phyloP scores from a whole-genome alignment of 768 basidiomycete species.

The Hysterangium stoloniferum region DNA sequence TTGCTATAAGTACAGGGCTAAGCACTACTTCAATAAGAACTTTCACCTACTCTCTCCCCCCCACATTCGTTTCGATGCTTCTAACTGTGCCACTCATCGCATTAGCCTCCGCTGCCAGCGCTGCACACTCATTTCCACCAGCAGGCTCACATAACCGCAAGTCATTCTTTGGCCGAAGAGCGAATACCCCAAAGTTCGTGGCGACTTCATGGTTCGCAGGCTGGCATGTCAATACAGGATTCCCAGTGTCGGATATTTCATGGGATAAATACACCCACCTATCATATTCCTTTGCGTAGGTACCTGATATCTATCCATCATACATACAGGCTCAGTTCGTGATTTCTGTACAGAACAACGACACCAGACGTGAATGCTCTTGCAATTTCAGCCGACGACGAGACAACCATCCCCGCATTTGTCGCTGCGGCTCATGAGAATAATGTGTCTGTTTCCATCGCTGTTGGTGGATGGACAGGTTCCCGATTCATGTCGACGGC shows the following conservation, averaged over 20 bases:
- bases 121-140: no score
- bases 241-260: constrained; percentile 31
- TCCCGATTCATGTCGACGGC: constrained; percentile 52
- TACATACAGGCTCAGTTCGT: neutral
- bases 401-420: constrained; percentile 44
- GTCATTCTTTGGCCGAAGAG: no score
- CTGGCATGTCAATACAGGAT: constrained; percentile 33
- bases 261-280: constrained; percentile 45
- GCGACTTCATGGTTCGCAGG: constrained; percentile 50
- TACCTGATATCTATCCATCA: constrained; percentile 13
- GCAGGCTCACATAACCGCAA: no score
- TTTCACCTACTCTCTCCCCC: no score
- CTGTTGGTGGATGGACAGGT: constrained; percentile 69
- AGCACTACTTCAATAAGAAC: no score
- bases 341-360: constrained; percentile 21
- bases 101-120: no score
- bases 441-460: constrained; percentile 22
- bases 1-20: no score
- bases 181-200: constrained; percentile 19
- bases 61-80: no score
- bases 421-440: constrained; percentile 36
- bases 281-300: constrained; percentile 61
- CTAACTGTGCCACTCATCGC: no score
- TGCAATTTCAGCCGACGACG: constrained; percentile 35
- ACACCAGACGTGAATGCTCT: constrained; percentile 26